phyloP scores from a whole-genome alignment of 208 protist genomes.

The Acanthamoeba lenticulata region DNA sequence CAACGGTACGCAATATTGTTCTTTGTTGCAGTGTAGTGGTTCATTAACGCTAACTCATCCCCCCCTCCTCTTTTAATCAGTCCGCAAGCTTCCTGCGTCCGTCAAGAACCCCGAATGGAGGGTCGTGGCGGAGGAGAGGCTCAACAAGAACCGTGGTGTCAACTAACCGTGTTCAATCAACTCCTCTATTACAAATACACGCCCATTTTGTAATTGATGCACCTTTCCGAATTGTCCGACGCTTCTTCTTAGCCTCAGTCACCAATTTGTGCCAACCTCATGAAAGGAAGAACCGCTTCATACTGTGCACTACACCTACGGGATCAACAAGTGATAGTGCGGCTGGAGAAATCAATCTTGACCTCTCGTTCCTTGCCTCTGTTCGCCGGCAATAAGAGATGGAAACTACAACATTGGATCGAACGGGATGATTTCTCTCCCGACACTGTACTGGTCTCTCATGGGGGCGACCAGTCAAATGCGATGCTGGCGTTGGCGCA shows the following conservation, averaged over 20 bases:
- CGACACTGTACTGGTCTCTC: neutral
- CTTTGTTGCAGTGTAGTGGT: neutral
- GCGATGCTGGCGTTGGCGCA: neutral
- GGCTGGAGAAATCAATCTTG: neutral
- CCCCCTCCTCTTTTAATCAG: neutral
- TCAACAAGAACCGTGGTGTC: neutral
- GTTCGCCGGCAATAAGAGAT: neutral
- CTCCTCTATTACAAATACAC: neutral
- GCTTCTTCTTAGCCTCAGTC: no score
- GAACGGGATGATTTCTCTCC: neutral
- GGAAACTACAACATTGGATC: conserved; percentile 12
- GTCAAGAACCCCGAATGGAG: neutral
- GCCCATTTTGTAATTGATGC: neutral
- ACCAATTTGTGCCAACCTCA: no score
- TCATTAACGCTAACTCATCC: neutral
- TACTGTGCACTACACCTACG: neutral
- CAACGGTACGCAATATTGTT: neutral
- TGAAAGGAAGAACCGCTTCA: neutral
- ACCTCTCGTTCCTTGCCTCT: neutral
- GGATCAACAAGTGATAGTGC: neutral
- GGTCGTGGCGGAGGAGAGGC: neutral
- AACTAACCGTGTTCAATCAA: neutral
- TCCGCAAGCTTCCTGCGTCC: neutral
- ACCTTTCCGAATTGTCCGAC: no score
- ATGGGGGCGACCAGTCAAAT: neutral